Evolutionary conservation across 2,329 filamentous ascomycete genomes (phyloP).

Genomic region (Cercospora nicotianae): DNA sequence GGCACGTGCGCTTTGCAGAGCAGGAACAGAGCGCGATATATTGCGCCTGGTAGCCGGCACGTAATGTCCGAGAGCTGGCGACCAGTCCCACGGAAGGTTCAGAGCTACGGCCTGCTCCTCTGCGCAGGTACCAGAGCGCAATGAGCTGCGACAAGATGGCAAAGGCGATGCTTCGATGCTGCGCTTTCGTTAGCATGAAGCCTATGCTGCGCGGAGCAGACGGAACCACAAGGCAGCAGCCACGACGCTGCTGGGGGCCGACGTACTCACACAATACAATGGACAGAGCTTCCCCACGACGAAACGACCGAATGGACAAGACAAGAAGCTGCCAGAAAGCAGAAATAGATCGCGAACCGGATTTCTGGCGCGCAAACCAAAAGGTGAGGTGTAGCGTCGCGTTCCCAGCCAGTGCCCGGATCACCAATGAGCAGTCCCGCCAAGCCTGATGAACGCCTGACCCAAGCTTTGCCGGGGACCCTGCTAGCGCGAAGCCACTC

Average conservation of each 20-base stretch:
- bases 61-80: neutral
- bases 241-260: neutral
- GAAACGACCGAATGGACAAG: neutral
- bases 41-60: neutral
- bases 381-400: neutral
- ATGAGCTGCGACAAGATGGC: neutral
- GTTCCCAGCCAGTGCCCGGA: neutral
- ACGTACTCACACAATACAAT: neutral
- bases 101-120: neutral
- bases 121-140: neutral
- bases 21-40: neutral
- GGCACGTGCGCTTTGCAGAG: neutral
- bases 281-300: neutral
- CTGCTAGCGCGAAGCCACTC: conserved; percentile 5
- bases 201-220: neutral
- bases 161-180: neutral
- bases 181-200: neutral
- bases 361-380: neutral
- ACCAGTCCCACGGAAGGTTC: neutral
- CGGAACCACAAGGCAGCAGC: neutral
- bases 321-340: neutral
- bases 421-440: neutral
- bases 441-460: conserved; percentile 4
- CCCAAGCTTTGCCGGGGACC: neutral
- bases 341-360: neutral